Evolutionary conservation across 2,329 filamentous ascomycete genomes (phyloP).

Genomic region (Cordyceps tenuipes): DNA sequence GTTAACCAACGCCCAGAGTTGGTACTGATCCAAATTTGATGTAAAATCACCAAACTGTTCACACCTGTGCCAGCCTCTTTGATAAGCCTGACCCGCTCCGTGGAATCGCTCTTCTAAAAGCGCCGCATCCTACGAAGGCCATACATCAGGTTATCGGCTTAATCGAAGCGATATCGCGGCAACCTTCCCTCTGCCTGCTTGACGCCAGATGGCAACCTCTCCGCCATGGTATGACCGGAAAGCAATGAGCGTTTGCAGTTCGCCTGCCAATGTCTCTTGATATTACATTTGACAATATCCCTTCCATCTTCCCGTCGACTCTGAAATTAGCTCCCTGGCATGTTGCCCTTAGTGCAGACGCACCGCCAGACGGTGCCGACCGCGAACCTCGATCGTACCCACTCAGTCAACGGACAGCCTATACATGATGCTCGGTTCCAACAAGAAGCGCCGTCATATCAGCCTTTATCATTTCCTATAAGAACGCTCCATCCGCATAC

Average conservation of each 20-base stretch:
- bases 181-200: neutral
- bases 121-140: neutral
- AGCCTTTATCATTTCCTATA: slow-evolving; percentile 16
- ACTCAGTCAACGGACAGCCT: slow-evolving; percentile 6
- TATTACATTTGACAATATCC: neutral
- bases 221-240: slow-evolving; percentile 11
- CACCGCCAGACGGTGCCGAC: slow-evolving; percentile 42
- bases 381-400: slow-evolving; percentile 29
- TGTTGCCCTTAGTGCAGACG: slow-evolving; percentile 45
- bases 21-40: neutral
- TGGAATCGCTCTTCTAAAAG: neutral
- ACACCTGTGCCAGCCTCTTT: neutral
- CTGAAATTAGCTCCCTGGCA: slow-evolving; percentile 23
- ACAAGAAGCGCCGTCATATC: slow-evolving; percentile 20
- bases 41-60: slow-evolving; percentile 5
- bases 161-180: neutral
- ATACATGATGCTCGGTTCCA: slow-evolving; percentile 19
- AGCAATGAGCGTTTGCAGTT: slow-evolving; percentile 11
- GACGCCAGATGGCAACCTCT: slow-evolving; percentile 6
- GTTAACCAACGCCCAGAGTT: neutral
- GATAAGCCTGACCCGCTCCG: neutral
- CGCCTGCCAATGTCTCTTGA: slow-evolving; percentile 13
- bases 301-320: slow-evolving; percentile 11
- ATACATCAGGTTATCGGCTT: neutral
- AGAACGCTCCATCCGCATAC: slow-evolving; percentile 13